Percentiles rank a stretch among this genome's conserved stretches.
These are phyloP conservation scores for Botrytis pseudocinerea DNA, from an alignment of 2,329 filamentous ascomycete genomes.

Conservation along the genomic window DNA sequence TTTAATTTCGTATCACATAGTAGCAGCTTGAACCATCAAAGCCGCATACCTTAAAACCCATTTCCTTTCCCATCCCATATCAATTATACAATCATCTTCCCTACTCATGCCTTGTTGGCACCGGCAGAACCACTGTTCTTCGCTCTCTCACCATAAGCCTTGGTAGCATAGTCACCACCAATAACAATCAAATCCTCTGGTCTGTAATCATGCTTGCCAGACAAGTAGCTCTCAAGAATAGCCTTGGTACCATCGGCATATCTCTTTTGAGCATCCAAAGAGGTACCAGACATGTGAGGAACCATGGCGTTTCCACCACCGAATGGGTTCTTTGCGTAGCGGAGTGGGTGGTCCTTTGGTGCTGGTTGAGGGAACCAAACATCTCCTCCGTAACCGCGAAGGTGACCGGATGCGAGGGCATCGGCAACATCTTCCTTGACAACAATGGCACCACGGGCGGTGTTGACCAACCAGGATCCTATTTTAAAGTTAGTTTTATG, in stretches of 20 bases:
- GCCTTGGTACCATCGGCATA: constrained; percentile 86
- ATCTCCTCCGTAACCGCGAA: constrained; percentile 84
- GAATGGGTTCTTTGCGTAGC: constrained; percentile 90
- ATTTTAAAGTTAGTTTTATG: neutral
- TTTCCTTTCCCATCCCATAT: neutral
- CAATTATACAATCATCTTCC: neutral
- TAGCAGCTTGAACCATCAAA: constrained; percentile 6
- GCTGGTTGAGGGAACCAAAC: constrained; percentile 95
- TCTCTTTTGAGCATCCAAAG: constrained; percentile 94
- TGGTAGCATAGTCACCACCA: constrained; percentile 90
- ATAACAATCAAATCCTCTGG: constrained; percentile 89
- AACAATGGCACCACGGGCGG: constrained; percentile 95
- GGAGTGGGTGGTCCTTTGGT: constrained; percentile 87
- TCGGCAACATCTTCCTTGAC: constrained; percentile 99
- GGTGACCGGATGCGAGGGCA: constrained; percentile 87
- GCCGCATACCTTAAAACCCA: neutral
- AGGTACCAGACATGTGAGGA: constrained; percentile 97
- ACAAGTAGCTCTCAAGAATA: constrained; percentile 90
- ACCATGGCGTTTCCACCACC: constrained; percentile 99
- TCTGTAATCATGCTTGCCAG: constrained; percentile 82
- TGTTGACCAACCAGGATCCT: constrained; percentile 98
- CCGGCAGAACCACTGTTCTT: constrained; percentile 27
- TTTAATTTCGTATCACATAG: neutral
- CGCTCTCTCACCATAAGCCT: constrained; percentile 49
- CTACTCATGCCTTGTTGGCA: constrained; percentile 17